Conservation (phyloP, 768 basidiomycete species). For the Boletus sensibilis region DNA sequence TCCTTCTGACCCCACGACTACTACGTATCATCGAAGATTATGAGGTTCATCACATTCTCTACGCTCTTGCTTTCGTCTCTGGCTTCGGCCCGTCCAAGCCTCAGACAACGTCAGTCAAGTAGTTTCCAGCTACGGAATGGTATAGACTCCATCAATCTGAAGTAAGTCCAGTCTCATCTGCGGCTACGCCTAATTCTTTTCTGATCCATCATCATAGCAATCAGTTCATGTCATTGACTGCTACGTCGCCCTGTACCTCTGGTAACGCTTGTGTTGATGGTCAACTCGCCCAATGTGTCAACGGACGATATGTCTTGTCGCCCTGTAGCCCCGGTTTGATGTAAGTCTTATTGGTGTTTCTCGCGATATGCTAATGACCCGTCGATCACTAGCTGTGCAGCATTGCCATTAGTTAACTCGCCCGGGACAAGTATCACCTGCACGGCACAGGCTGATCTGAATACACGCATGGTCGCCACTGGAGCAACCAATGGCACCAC, state of each 20-base stretch:
- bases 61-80: slow-evolving; percentile 27
- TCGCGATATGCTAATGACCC: neutral
- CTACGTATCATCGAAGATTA: slow-evolving; percentile 14
- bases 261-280: slow-evolving; percentile 49
- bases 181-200: neutral
- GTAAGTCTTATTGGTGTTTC: slow-evolving; percentile 7
- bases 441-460: slow-evolving; percentile 46
- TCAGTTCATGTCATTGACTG: slow-evolving; percentile 17
- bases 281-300: slow-evolving; percentile 57
- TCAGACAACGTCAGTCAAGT: slow-evolving; percentile 26
- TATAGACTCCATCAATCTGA: slow-evolving; percentile 41
- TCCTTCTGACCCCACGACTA: neutral
- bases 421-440: slow-evolving; percentile 53
- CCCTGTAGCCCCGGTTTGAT: slow-evolving; percentile 18
- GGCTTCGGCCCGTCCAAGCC: slow-evolving; percentile 38
- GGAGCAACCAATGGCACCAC: slow-evolving; percentile 23
- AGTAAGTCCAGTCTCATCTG: slow-evolving; percentile 31
- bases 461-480: slow-evolving; percentile 45
- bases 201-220: slow-evolving; percentile 18
- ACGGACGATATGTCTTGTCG: slow-evolving; percentile 37
- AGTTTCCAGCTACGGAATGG: slow-evolving; percentile 39
- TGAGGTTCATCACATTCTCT: slow-evolving; percentile 42
- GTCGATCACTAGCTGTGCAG: slow-evolving; percentile 25
- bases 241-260: slow-evolving; percentile 36
- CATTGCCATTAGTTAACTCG: slow-evolving; percentile 50